phyloP scores from a whole-genome alignment of 192 early-diverging fungal genomes.

The Phlyctochytrium arcticum region DNA sequence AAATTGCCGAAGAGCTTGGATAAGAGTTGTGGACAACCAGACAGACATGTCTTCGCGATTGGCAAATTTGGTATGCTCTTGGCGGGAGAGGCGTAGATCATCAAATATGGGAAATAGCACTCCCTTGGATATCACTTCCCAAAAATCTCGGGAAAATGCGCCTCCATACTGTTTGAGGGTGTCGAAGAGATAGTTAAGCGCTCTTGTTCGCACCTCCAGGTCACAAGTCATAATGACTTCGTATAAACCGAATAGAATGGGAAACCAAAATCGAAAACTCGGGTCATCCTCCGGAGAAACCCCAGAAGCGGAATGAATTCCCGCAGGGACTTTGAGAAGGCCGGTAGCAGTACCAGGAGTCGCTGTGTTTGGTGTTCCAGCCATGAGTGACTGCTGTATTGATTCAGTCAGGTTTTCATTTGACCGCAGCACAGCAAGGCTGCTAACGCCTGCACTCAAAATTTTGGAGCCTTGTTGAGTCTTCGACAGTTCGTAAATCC shows the following conservation, averaged over 20 bases:
- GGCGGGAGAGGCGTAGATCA: conserved; percentile 61
- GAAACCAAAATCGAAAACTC: conserved; percentile 69
- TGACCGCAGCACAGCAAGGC: conserved; percentile 13
- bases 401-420: conserved; percentile 24
- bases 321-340: not conserved
- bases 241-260: conserved; percentile 82
- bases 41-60: conserved; percentile 82
- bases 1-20: conserved; percentile 84
- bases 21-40: conserved; percentile 92
- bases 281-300: conserved; percentile 44
- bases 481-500: conserved; percentile 45
- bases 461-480: conserved; percentile 24
- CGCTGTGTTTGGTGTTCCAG: conserved; percentile 1
- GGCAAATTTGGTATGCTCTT: conserved; percentile 57
- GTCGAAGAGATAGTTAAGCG: conserved; percentile 79
- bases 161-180: conserved; percentile 73
- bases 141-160: conserved; percentile 71
- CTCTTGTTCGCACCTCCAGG: conserved; percentile 85
- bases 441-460: conserved; percentile 11
- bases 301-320: not conserved
- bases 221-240: conserved; percentile 89
- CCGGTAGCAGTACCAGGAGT: not conserved
- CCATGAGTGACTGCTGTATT: conserved; percentile 13
- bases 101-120: conserved; percentile 90
- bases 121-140: conserved; percentile 76